Base-by-base conservation (phyloP, 768 basidiomycete genomes). In the Leccinum imitatum region DNA sequence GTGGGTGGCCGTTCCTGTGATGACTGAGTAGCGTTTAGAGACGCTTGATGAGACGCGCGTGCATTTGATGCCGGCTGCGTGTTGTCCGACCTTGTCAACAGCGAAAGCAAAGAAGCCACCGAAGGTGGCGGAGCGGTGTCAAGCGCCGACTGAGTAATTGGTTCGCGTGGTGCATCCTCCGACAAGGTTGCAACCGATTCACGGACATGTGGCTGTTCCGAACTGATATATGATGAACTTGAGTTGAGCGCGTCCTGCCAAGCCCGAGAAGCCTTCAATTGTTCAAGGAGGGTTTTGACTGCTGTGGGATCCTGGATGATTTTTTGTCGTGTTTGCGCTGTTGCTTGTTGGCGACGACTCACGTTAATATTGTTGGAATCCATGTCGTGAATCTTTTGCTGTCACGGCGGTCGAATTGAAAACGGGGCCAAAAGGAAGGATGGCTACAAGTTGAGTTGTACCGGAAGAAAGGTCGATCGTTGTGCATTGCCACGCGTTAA, bases 281-380 rank as follows among this genome's bases (percentile, higher is more conserved):
- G 83, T 56, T 91, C 87, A 17, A 94, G 80, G 25, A 93, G 79
- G 27, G 89, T 85, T 65, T 84, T 82, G 52, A 94, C 80, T 50
- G 82, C 83, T 61, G 77, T 78, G 51, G 86, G 77, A 72, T 91
- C 89, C 89, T 91, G 68, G 35, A 54, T 50, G 21, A 35, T n/a
- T 8, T 4, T 19, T 33, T 33, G 53, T 65, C 13, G 57, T 15
- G 35, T 61, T 27, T 44, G 25, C 10, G n/a, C 44, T 17, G 31
- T 9, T 8, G 47, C 33, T 21, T 31, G 47, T 21, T 10, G 23
- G 44, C 51, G 14, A 33, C 15, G 13, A 60, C 70, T 74, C 71
- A 87, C 86, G 72, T 85, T 87, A 63, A 87, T 84, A 17, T 46
- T 46, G 72, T 85, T 86, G 64, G 79, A 80, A 69, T 68, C 75